These are phyloP conservation scores for Primulina eburnea DNA, from an alignment of 257 asterid genomes.

Conservation along the genomic window DNA sequence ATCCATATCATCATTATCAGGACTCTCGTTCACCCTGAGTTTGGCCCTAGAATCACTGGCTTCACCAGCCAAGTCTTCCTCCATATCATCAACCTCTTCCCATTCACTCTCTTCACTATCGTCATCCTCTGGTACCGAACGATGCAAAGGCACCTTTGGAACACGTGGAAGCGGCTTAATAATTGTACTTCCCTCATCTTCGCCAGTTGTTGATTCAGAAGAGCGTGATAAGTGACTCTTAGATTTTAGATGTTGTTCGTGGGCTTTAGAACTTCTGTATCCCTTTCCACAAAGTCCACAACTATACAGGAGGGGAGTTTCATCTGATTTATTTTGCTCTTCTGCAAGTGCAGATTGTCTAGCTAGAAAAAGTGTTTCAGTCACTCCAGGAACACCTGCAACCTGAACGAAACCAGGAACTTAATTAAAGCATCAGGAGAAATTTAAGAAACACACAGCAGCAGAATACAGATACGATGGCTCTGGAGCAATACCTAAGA, in stretches of 20 bases:
- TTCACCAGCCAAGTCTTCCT: slow-evolving; percentile 53
- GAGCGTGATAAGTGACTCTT: slow-evolving; percentile 63
- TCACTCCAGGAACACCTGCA: slow-evolving; percentile 97
- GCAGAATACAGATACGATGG: neutral
- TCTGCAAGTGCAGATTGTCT: slow-evolving; percentile 81
- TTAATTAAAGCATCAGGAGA: neutral
- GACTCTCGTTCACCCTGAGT: slow-evolving; percentile 39
- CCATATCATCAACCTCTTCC: slow-evolving; percentile 72
- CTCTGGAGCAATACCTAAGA: neutral
- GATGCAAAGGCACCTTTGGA: slow-evolving; percentile 38
- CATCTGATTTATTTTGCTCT: slow-evolving; percentile 52
- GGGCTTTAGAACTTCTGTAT: slow-evolving; percentile 87
- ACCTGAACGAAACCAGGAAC: slow-evolving; percentile 45
- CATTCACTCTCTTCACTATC: slow-evolving; percentile 85
- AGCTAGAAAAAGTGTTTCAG: slow-evolving; percentile 72
- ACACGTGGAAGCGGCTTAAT: slow-evolving; percentile 59
- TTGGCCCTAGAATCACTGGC: slow-evolving; percentile 45
- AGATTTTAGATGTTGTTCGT: slow-evolving; percentile 82
- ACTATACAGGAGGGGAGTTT: slow-evolving; percentile 69
- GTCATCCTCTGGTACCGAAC: slow-evolving; percentile 44
- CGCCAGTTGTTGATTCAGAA: slow-evolving; percentile 42
- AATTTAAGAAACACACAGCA: neutral
- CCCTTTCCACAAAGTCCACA: slow-evolving; percentile 84
- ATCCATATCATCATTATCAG: slow-evolving; percentile 50
- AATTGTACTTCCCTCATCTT: slow-evolving; percentile 46